Base-by-base conservation (phyloP, 768 basidiomycete genomes). In the Phaeotremella skinneri region DNA sequence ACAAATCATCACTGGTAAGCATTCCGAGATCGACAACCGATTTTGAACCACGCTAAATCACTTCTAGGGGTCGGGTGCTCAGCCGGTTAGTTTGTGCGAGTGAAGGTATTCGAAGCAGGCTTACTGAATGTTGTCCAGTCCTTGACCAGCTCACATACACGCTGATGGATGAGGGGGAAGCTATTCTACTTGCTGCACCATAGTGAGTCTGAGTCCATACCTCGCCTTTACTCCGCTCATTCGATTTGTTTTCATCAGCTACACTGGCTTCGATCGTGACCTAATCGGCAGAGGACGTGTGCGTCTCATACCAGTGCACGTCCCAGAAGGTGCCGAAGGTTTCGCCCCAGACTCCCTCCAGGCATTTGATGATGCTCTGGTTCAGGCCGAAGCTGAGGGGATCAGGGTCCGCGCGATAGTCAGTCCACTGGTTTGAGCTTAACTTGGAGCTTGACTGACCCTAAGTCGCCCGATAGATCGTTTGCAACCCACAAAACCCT, bases 61-160 rank as follows among this genome's bases (percentile, higher is more conserved):
- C 25, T 7, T 32, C 25, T 27, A 64, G 62, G 63, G 21, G 66
- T 67, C 9, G 69, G 69, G 20, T 70, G 69, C 50, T 70, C 69
- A 37, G 68, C 68, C 0, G 66, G 66, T 67, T 7, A n/a, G 65
- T 11, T 17, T 50, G 45, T 32, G 60, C n/a, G n/a, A n/a, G n/a
- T n/a, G n/a, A n/a, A n/a, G n/a, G n/a, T n/a, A n/a, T n/a, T n/a
- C n/a, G n/a, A n/a, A n/a, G n/a, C n/a, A n/a, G n/a, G n/a, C n/a
- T n/a, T n/a, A n/a, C n/a, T n/a, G n/a, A 55, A n/a, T 53, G 50
- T 7, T 63, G 51, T 0, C 32, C 58, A 51, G 67, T 74, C 2
- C 59, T 76, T 9, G 72, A 76, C 39, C 72, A 76, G 53, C 66
- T 76, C 4, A 68, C 72, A 49, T 66, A 72, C 41, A 70, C 70